These are phyloP conservation scores for Flaveria linearis DNA, from an alignment of 129 eudicot genomes.

Conservation along the genomic window DNA sequence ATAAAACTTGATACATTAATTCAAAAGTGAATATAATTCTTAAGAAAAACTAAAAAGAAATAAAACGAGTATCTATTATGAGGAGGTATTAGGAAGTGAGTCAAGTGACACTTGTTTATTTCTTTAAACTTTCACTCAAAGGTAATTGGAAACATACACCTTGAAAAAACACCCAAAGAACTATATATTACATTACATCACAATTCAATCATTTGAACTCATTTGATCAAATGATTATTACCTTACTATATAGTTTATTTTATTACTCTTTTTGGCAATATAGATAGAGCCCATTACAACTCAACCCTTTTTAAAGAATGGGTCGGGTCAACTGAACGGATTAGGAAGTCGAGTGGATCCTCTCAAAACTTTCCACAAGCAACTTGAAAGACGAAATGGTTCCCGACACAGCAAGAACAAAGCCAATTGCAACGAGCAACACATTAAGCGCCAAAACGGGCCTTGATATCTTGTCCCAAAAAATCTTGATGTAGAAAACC, in stretches of 20 bases:
- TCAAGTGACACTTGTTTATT: not conserved
- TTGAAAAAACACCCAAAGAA: not conserved
- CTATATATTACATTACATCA: not conserved
- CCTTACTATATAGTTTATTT: not conserved
- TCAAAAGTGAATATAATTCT: no score
- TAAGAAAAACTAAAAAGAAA: not conserved
- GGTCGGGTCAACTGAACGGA: not conserved
- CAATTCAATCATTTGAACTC: not conserved
- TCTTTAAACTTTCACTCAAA: not conserved
- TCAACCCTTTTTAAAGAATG: not conserved
- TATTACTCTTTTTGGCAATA: not conserved
- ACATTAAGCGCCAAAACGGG: conserved; percentile 45
- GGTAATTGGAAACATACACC: not conserved
- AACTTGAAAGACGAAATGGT: conserved; percentile 69
- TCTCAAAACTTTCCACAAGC: conserved; percentile 47
- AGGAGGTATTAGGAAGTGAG: not conserved
- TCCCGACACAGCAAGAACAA: conserved; percentile 56
- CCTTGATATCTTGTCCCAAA: conserved; percentile 48
- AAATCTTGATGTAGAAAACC: conserved; percentile 73
- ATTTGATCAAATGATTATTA: not conserved
- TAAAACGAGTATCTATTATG: no score
- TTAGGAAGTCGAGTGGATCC: conserved; percentile 34
- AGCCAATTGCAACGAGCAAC: conserved; percentile 45
- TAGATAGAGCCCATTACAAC: not conserved
- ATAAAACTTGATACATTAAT: no score